phyloP scores from a whole-genome alignment of 2,329 filamentous ascomycete genomes.

The Dryadomyces quercivorus region DNA sequence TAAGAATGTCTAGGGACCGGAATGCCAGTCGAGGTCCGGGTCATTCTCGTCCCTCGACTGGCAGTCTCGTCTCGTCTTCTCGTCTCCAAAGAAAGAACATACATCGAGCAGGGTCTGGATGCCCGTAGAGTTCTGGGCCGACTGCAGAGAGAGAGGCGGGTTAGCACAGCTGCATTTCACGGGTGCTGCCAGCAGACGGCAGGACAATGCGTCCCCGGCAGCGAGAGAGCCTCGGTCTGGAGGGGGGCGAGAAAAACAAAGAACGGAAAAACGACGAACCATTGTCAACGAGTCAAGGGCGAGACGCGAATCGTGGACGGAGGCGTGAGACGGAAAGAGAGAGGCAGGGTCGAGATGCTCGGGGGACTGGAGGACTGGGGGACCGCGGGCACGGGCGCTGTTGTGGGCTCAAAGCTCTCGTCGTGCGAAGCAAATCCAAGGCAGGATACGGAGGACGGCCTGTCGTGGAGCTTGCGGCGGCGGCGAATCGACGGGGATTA shows the following conservation, averaged over 20 bases:
- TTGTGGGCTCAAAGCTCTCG: not conserved
- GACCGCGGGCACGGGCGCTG: not conserved
- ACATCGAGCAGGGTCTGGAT: constrained; percentile 99
- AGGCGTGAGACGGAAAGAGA: not conserved
- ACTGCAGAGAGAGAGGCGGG: constrained; percentile 38
- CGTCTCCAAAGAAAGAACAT: constrained; percentile 16
- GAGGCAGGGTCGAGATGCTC: not conserved
- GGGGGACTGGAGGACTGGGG: no score
- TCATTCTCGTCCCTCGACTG: not conserved
- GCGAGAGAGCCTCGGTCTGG: not conserved
- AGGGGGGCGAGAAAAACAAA: no score
- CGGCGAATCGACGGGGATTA: constrained; percentile 3
- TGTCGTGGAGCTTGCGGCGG: not conserved
- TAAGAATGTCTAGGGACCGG: not conserved
- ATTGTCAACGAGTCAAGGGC: no score
- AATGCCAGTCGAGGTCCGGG: not conserved
- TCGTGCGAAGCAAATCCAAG: not conserved
- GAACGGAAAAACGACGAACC: no score
- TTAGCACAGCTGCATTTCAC: not conserved
- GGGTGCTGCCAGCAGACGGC: not conserved
- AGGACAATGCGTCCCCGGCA: not conserved
- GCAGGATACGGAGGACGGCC: not conserved
- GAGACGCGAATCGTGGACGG: not conserved
- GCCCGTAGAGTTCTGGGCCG: constrained; percentile 94
- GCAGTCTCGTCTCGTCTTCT: no score